phyloP scores from a whole-genome alignment of 805 yeast species.

The Saturnispora bothae region DNA sequence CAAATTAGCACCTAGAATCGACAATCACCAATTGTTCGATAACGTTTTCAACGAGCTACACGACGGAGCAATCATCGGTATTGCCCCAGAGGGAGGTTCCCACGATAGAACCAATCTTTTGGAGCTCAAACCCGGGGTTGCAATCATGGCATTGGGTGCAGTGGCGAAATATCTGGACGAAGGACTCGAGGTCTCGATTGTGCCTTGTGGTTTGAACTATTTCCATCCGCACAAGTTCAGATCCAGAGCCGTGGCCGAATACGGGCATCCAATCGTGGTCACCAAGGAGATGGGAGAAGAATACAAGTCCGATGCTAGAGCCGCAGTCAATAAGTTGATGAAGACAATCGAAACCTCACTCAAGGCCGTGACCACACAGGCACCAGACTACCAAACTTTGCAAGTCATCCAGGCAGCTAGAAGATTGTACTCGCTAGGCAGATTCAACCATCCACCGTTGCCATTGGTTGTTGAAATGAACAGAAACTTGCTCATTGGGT shows the following conservation, averaged over 20 bases:
- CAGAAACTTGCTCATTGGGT: conserved; percentile 75
- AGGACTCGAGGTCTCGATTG: conserved; percentile 59
- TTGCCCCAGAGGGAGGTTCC: conserved; percentile 98
- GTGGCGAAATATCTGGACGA: conserved; percentile 50
- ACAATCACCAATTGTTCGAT: conserved; percentile 72
- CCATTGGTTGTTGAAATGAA: conserved; percentile 86
- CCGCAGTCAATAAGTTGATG: conserved; percentile 59
- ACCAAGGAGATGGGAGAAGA: conserved; percentile 46
- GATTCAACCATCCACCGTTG: conserved; percentile 45
- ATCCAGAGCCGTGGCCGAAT: conserved; percentile 90
- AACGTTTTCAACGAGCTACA: conserved; percentile 68
- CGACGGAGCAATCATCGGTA: conserved; percentile 71
- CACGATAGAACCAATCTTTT: conserved; percentile 87
- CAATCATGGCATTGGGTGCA: conserved; percentile 95
- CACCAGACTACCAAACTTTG: conserved; percentile 80
- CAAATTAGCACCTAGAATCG: conserved; percentile 69
- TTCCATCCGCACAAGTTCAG: conserved; percentile 93
- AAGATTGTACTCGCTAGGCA: conserved; percentile 59
- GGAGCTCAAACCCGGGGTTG: conserved; percentile 95
- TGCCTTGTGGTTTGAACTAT: conserved; percentile 95
- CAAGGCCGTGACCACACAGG: conserved; percentile 72
- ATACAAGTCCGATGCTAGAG: conserved; percentile 56
- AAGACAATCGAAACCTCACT: conserved; percentile 57
- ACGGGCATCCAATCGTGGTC: conserved; percentile 76
- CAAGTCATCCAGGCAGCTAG: conserved; percentile 90